Base-by-base conservation (phyloP, 371 early-diverging fungal genomes). In the Nematocida sp. region DNA sequence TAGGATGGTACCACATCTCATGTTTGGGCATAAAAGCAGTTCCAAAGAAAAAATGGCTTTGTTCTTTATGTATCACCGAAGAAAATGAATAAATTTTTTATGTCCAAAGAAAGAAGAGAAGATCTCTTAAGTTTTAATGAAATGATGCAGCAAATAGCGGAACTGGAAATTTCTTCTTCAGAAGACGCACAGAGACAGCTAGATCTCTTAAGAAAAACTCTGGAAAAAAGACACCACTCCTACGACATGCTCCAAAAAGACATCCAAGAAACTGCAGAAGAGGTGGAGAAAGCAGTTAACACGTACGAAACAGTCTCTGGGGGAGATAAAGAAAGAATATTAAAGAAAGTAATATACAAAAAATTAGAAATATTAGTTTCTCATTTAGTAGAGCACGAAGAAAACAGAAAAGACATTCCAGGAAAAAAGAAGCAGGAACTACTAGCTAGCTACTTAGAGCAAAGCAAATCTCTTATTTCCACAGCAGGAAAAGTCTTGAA, bases 1-100 rank as follows among this genome's bases (percentile, higher is more conserved):
- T 90, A 63, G 90, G 92, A 82, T 95, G 95, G 95, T 93, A 92
- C 84, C 95, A 95, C 85, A 86, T 88, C 68, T 87, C 87, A 16
- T 95, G 95, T 83, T 91, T 92, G 9, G 92, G 90, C 20, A 86
- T 95, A 33, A 88, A 88, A 38, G 87, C 86, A 4, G 88, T 88
- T 13, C 92, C 92, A 42, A 91, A 90, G 79, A 92, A 91, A 38
- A 89, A 89, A 79, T 95, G 95, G 95, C 90, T 88, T 68, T 95
- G 95, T 79, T 84, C 86, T 30, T 86, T 87, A 49, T 90, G 90
- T 79, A 77, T 20, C 18, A 76, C 51, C 25, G 49, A 64, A 45
- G 11, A 36, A 64, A n/a, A 18, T 36, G 45, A n/a, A n/a, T n/a
- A 67, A 67, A 25, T 56, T 67, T 67, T 67, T 67, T 42, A 55